Evolutionary conservation across 2,329 filamentous ascomycete genomes (phyloP).

Genomic region (Aspergillus nomiae): DNA sequence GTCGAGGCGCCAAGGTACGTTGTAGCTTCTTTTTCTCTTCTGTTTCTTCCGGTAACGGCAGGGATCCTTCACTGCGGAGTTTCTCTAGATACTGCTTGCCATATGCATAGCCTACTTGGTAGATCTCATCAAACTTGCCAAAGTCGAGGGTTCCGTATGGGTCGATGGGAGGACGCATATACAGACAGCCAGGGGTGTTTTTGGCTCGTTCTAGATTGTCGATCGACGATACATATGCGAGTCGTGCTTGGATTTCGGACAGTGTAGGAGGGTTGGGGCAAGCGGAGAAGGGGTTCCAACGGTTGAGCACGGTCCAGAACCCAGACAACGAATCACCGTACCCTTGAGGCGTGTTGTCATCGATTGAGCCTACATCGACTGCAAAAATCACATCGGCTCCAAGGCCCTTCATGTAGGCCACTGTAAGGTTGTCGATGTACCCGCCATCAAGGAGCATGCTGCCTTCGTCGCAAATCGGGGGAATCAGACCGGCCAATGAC

Average conservation of each 20-base stretch:
- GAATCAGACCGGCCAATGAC: conserved; percentile 89
- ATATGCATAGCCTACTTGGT: conserved; percentile 82
- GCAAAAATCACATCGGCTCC: conserved; percentile 95
- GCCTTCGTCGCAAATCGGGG: conserved; percentile 93
- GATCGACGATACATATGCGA: conserved; percentile 93
- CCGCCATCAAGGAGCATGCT: conserved; percentile 96
- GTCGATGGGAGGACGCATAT: conserved; percentile 95
- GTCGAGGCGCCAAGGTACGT: conserved; percentile 75
- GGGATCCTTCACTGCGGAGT: conserved; percentile 74
- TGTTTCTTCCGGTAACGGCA: conserved; percentile 71
- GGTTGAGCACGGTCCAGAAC: conserved; percentile 90
- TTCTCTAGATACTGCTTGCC: conserved; percentile 78
- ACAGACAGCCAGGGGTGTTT: conserved; percentile 84
- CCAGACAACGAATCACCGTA: conserved; percentile 95
- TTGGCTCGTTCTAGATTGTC: conserved; percentile 95
- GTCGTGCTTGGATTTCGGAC: conserved; percentile 89
- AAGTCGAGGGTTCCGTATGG: conserved; percentile 94
- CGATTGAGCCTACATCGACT: conserved; percentile 87
- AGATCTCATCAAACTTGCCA: conserved; percentile 96
- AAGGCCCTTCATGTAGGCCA: conserved; percentile 93
- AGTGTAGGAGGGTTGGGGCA: conserved; percentile 91
- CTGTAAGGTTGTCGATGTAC: conserved; percentile 95
- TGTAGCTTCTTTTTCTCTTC: conserved; percentile 76
- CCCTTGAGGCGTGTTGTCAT: conserved; percentile 86
- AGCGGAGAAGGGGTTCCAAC: conserved; percentile 93